These are phyloP conservation scores for Yamadazyma jaroonii DNA, from an alignment of 1,139 yeast species.

Conservation along the genomic window DNA sequence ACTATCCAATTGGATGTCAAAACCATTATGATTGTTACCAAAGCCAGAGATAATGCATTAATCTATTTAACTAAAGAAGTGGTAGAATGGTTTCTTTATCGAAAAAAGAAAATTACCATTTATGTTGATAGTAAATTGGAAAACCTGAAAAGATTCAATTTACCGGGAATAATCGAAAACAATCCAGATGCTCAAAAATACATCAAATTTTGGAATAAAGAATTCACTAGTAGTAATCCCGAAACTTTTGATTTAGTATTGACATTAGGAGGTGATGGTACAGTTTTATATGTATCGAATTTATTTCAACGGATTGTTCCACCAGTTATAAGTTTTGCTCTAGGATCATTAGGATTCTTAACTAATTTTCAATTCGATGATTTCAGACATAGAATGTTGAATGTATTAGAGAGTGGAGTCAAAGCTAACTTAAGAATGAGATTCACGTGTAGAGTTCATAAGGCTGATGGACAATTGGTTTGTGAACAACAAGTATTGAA, in stretches of 20 bases:
- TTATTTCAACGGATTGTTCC: conserved; percentile 81
- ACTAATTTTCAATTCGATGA: conserved; percentile 76
- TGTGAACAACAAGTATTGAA: conserved; percentile 80
- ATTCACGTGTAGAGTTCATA: conserved; percentile 65
- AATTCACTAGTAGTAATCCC: conserved; percentile 52
- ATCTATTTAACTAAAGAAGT: conserved; percentile 73
- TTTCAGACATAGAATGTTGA: conserved; percentile 54
- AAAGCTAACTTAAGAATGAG: conserved; percentile 80
- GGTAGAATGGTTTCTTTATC: conserved; percentile 67
- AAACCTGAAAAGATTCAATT: conserved; percentile 61
- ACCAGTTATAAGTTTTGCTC: conserved; percentile 78
- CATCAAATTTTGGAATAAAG: conserved; percentile 67
- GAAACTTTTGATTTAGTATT: conserved; percentile 71
- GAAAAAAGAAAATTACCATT: conserved; percentile 49
- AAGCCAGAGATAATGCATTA: conserved; percentile 78
- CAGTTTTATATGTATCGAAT: conserved; percentile 77
- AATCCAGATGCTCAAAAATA: conserved; percentile 41
- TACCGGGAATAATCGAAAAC: conserved; percentile 34
- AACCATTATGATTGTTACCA: conserved; percentile 77
- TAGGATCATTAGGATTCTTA: conserved; percentile 80
- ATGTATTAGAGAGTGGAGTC: conserved; percentile 65
- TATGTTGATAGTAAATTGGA: conserved; percentile 70
- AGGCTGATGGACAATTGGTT: conserved; percentile 54
- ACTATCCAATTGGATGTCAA: conserved; percentile 68
- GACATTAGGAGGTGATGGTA: conserved; percentile 89